These are phyloP conservation scores for Pseudocercospora fijiensis DNA, from an alignment of 2,329 filamentous ascomycete genomes.

Conservation along the genomic window DNA sequence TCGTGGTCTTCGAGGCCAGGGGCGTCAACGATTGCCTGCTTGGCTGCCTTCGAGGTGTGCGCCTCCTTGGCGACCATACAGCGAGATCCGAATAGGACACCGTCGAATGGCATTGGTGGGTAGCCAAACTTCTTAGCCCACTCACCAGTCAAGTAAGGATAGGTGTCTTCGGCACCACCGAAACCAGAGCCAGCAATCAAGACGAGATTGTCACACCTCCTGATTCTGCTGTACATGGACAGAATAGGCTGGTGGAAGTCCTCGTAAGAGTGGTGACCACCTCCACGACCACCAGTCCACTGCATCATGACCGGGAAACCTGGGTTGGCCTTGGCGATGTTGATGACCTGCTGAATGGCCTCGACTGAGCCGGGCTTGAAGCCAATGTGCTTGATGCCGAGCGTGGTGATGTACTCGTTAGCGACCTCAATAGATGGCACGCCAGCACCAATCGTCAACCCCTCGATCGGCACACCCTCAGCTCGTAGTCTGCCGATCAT, in stretches of 20 bases:
- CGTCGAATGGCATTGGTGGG: slow-evolving; percentile 91
- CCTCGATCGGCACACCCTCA: slow-evolving; percentile 87
- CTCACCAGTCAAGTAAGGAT: slow-evolving; percentile 83
- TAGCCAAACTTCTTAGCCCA: slow-evolving; percentile 89
- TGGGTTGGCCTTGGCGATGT: slow-evolving; percentile 91
- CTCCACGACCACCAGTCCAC: slow-evolving; percentile 92
- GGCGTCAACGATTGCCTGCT: slow-evolving; percentile 85
- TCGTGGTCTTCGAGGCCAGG: slow-evolving; percentile 75
- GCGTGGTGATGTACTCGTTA: slow-evolving; percentile 88
- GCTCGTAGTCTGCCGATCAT: slow-evolving; percentile 75
- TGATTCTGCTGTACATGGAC: slow-evolving; percentile 85
- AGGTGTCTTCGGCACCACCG: slow-evolving; percentile 84
- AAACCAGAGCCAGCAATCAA: slow-evolving; percentile 90
- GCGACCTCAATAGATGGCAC: slow-evolving; percentile 92
- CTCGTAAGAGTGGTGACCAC: slow-evolving; percentile 91
- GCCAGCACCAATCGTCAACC: slow-evolving; percentile 87
- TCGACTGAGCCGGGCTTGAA: slow-evolving; percentile 93
- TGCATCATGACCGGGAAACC: slow-evolving; percentile 89
- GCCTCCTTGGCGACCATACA: slow-evolving; percentile 96
- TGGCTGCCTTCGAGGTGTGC: slow-evolving; percentile 80
- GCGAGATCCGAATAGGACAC: slow-evolving; percentile 83
- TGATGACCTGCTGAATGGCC: slow-evolving; percentile 84
- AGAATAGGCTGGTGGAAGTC: slow-evolving; percentile 92
- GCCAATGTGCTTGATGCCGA: slow-evolving; percentile 87
- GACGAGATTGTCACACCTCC: slow-evolving; percentile 81